Evolutionary conservation across 129 eudicot genomes (phyloP), one percentile per base, ranked within the genome.

Genomic region (Apium graveolens): DNA sequence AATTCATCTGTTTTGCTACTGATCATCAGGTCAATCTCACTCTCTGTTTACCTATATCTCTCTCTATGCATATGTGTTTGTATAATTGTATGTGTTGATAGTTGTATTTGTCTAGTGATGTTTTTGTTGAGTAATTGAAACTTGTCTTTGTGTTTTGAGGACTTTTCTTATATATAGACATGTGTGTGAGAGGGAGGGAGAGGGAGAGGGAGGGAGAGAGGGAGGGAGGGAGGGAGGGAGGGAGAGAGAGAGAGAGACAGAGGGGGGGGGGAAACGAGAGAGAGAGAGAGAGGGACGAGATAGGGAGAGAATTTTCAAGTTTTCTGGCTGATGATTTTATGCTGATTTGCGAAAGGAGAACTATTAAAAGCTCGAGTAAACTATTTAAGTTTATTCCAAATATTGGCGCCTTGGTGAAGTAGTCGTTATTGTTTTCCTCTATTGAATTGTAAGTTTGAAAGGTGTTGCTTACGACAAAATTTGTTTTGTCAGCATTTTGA

Each of bases 21-120:
- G 45, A 75, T 75, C 44, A 34, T 75, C 78, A 49, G 78, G 68
- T 75, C 6, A 20, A 26, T 60, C 5, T 60, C 32, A 26, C 68
- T n/a, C 68, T 7, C 0, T 55, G 13, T 55, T 55, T 55, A 55
- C 65, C 8, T 55, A 0, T 20, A 1, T 49, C 7, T 49, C 53
- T 49, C 57, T 49, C 3, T 71, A 12, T 20, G n/a, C 5, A 2
- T 44, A 3, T 44, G 48, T 12, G 2, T 12, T 44, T 3, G 48
- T 44, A 3, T 41, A 41, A 10, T 43, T 72, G 31, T 41, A 3
- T 24, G 41, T 41, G 29, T 21, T 38, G 27, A 5, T 39, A 5
- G 6, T 21, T 9, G 9, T 41, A 2, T 37, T 2, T 8, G 31
- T 53, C 12, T 21, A 7, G 24, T 49, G 57, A 18, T 55, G 26